A percentile compares a stretch with the other conserved stretches of the same genome.
phyloP scores from a whole-genome alignment of 176 grass and related monocot species.

The Ensete glaucum region DNA sequence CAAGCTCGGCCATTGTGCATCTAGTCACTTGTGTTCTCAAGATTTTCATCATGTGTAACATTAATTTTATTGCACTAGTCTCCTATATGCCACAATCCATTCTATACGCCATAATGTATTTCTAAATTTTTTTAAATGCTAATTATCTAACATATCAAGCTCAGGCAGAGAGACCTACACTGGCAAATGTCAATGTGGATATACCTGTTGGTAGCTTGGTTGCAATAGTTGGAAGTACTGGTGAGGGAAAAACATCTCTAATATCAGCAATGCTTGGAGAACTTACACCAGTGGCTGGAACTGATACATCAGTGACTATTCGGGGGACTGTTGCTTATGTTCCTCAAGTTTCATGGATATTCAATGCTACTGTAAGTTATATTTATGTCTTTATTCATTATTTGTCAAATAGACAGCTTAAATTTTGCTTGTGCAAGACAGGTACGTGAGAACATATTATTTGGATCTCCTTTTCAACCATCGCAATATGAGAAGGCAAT shows the following conservation, averaged over 20 bases:
- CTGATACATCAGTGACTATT: conserved; percentile 53
- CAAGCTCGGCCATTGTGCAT: too few species aligned
- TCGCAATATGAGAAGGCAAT: conserved; percentile 57
- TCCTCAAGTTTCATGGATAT: conserved; percentile 99
- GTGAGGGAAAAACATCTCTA: conserved; percentile 99
- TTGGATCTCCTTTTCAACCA: conserved; percentile 78
- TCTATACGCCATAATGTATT: neutral
- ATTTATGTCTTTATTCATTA: conserved; percentile 3
- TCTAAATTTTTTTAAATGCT: neutral
- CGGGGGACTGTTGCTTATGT: conserved; percentile 89
- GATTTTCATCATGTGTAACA: too few species aligned
- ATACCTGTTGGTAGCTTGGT: conserved; percentile 83
- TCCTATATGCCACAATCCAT: too few species aligned
- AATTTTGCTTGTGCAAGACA: conserved; percentile 23
- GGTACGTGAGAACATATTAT: conserved; percentile 98
- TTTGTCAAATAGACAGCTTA: conserved; percentile 5
- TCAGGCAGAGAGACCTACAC: conserved; percentile 72
- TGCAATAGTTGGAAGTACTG: conserved; percentile 92
- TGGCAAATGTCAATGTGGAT: conserved; percentile 94
- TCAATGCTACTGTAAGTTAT: conserved; percentile 88
- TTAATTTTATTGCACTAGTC: too few species aligned
- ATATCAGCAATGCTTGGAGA: conserved; percentile 98
- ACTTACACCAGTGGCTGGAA: conserved; percentile 58
- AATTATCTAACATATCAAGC: neutral
- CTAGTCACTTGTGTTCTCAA: too few species aligned